Base-by-base conservation (phyloP, 768 basidiomycete genomes). In the Macrolepiota dolichaula region DNA sequence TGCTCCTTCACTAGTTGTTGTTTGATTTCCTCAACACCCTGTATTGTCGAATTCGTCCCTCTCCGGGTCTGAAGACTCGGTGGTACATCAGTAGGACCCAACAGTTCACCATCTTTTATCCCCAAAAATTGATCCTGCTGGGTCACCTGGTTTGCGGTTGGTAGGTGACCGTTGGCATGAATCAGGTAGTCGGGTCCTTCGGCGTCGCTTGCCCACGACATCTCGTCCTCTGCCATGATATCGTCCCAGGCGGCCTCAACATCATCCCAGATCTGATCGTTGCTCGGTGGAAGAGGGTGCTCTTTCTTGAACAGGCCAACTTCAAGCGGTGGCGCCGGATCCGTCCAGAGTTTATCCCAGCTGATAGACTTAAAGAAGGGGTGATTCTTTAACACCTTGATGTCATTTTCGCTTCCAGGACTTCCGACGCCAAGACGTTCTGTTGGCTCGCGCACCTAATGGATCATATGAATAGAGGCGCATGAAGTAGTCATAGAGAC, bases 261-360 rank as follows among this genome's bases (percentile, higher is more conserved):
- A 51, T 85, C 81, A 11, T 81, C 77, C 84, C 84, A 87, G 29
- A 72, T 70, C 17, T 71, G 68, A 49, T 77, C 76, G 0, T 66
- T 68, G 4, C 71, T 74, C 29, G 68, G 61, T 32, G 70, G 68
- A 37, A 71, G 69, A 15, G 65, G 66, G 10, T 67, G 64, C 32
- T 79, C 59, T 36, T 61, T 61, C 59, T 61, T 61, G 52, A 61
- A 61, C 5, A 61, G 74, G 4, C 89, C 89, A 12, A 81, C 72
- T 70, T 84, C 82, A 11, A 89, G 74, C 0, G 72, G 72, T 22
- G 90, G 90, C 4, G 81, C 77, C 5, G 82, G 75, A n/a, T 78
- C 78, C 0, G 78, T 84, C 91, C 91, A 92, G 3, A 92, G 75
- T 0, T 74, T 77, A 10, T 77, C 73, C 90, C 90, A 92, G 53